Evolutionary conservation across 208 protist species (phyloP).

Genomic region (Trypanosoma scelopori): DNA sequence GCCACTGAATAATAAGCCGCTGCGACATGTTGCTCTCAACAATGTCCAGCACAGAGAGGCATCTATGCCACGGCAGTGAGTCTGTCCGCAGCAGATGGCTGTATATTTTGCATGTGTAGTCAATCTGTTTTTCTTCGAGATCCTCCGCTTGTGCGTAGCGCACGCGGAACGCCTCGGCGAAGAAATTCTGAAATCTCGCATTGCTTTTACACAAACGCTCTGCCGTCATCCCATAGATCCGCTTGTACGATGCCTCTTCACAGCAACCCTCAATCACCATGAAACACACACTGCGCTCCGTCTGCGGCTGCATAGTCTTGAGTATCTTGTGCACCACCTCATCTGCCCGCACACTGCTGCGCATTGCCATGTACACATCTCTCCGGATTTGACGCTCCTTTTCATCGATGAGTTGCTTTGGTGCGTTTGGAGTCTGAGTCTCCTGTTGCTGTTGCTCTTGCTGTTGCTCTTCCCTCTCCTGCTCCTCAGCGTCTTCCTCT

Average conservation of each 20-base stretch:
- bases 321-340: constrained; percentile 99
- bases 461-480: constrained; percentile 26
- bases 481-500: constrained; percentile 42
- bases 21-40: constrained; percentile 74
- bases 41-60: constrained; percentile 65
- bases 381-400: constrained; percentile 90
- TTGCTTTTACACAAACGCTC: constrained; percentile 96
- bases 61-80: constrained; percentile 92
- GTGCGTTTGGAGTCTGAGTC: neutral
- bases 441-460: neutral
- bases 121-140: constrained; percentile 96
- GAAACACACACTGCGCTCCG: constrained; percentile 84
- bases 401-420: constrained; percentile 72
- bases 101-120: constrained; percentile 98
- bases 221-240: constrained; percentile 96
- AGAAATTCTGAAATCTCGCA: constrained; percentile 83
- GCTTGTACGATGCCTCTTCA: constrained; percentile 95
- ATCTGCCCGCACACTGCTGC: constrained; percentile 96
- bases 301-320: constrained; percentile 65
- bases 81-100: constrained; percentile 95
- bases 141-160: constrained; percentile 93
- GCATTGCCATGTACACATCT: constrained; percentile 98
- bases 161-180: constrained; percentile 82
- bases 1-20: constrained; percentile 76
- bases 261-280: constrained; percentile 99